These are phyloP conservation scores for Trichoderma atrobrunneum DNA, from an alignment of 2,329 filamentous ascomycete genomes.

Conservation along the genomic window DNA sequence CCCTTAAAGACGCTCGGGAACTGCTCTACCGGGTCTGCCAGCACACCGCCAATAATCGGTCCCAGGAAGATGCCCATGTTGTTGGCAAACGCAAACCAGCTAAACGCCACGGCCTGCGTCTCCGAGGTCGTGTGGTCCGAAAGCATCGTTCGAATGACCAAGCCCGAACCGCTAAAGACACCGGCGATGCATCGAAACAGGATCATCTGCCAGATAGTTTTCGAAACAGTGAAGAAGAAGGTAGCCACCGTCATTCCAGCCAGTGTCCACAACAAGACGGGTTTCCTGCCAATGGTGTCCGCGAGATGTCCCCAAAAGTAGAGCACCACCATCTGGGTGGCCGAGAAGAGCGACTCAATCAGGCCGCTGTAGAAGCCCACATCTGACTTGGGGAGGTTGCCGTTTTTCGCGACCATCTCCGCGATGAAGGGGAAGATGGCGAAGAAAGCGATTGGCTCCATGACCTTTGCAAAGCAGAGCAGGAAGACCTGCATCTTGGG, in stretches of 20 bases:
- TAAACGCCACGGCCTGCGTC: slow-evolving; percentile 71
- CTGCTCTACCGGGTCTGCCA: slow-evolving; percentile 65
- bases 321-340: slow-evolving; percentile 76
- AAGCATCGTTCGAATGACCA: slow-evolving; percentile 76
- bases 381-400: slow-evolving; percentile 58
- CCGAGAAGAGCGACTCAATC: slow-evolving; percentile 70
- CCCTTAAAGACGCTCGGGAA: slow-evolving; percentile 55
- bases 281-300: slow-evolving; percentile 69
- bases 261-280: slow-evolving; percentile 66
- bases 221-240: slow-evolving; percentile 66
- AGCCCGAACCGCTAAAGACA: slow-evolving; percentile 69
- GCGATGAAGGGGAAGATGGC: slow-evolving; percentile 79
- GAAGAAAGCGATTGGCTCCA: slow-evolving; percentile 82
- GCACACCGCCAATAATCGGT: slow-evolving; percentile 64
- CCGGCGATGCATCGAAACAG: slow-evolving; percentile 68
- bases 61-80: slow-evolving; percentile 75
- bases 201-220: slow-evolving; percentile 70
- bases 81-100: slow-evolving; percentile 71
- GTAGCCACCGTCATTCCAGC: slow-evolving; percentile 60
- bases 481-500: slow-evolving; percentile 64
- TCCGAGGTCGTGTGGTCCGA: slow-evolving; percentile 66
- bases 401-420: slow-evolving; percentile 67
- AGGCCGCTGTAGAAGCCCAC: slow-evolving; percentile 78
- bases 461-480: slow-evolving; percentile 68
- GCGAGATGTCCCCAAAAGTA: slow-evolving; percentile 63